Base-by-base conservation (phyloP, 108 stramenopile species). In the Cyclotella baltica region DNA sequence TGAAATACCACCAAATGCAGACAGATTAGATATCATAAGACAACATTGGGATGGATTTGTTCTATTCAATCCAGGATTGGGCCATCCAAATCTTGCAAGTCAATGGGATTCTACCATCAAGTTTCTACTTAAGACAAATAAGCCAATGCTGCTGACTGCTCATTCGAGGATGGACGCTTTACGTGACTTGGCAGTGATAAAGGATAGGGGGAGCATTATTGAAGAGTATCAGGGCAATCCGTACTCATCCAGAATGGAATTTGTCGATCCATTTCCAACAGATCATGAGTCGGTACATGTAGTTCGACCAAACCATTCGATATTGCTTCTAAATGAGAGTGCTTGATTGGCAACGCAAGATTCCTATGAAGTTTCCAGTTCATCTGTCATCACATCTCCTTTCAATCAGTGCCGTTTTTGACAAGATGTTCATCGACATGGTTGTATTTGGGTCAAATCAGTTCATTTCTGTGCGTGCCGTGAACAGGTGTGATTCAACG, bases 41-140 rank as follows among this genome's bases (percentile, higher is more conserved):
- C 48, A 67, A 27, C 23, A 13, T 19, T 92, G 89, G 85, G 80
- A 94, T 55, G 83, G 75, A 4, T 93, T 83, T 48, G 70, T 91
- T 20, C 83, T 95, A 10, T 90, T 95, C 80, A 97, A 97, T 83
- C 96, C 96, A 20, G 94, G 96, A 18, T 76, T 95, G 23, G 94
- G 88, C 3, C 96, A 97, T 77, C 88, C 87, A 35, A 87, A 95
- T 73, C 81, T 97, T 11, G 58, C 64, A 30, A 70, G 89, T 27
- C 78, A 71, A 10, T 97, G 96, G 96, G 31, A 55, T 19, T 84
- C 86, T 20, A 92, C 94, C 16, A 36, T 95, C 50, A 68, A 89
- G 40, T 62, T 71, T 31, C 52, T 97, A 0, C 61, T 73, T 20
- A 10, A 65, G 40, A 76, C 77, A 35, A 57, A 30, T 9, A 76